Conservation (phyloP, 306 rosid species). For the Fragaria vesca region DNA sequence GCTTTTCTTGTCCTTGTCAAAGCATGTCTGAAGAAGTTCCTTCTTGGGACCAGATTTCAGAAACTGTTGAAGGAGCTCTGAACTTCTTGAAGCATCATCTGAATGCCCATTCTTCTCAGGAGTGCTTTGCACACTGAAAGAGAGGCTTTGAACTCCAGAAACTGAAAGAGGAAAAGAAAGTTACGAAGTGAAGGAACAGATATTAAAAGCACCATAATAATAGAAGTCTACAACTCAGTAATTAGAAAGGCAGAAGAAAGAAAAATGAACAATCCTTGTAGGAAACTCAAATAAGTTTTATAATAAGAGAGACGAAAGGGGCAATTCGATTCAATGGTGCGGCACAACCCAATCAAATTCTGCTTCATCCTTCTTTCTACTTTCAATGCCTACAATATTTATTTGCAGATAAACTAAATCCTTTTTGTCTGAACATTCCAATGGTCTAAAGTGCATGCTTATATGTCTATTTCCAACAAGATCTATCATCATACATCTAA, state of each 20-base stretch:
- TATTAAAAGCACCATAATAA: slow-evolving; percentile 10
- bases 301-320: background rate
- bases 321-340: background rate
- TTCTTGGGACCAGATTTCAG: slow-evolving; percentile 73
- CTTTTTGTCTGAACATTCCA: background rate
- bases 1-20: slow-evolving; percentile 62
- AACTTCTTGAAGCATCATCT: slow-evolving; percentile 73
- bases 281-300: background rate
- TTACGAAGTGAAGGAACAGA: slow-evolving; percentile 18
- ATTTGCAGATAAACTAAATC: background rate
- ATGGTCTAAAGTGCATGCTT: background rate
- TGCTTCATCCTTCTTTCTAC: background rate
- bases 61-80: slow-evolving; percentile 70
- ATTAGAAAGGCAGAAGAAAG: background rate
- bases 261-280: background rate
- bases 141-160: slow-evolving; percentile 77
- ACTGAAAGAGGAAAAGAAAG: slow-evolving; percentile 45
- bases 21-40: slow-evolving; percentile 58
- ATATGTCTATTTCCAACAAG: background rate
- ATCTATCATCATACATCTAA: background rate
- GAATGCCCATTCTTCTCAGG: slow-evolving; percentile 76
- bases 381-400: background rate
- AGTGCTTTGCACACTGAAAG: slow-evolving; percentile 80
- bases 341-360: background rate
- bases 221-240: background rate